Base-by-base conservation (phyloP, 306 rosid genomes). In the Ormosia semicastrata region DNA sequence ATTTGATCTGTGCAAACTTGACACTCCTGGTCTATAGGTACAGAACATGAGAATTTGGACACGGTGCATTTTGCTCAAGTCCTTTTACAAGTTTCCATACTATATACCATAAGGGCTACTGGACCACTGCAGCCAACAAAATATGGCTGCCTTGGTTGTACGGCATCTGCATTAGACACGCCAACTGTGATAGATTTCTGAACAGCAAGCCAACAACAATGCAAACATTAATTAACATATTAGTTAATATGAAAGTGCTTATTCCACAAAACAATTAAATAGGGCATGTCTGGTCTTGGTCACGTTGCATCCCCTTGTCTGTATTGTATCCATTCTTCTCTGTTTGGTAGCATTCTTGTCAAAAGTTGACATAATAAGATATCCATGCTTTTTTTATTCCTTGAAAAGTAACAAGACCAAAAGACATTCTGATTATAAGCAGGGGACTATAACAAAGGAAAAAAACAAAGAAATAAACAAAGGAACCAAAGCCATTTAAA, bases 331-430 rank as follows among this genome's bases (percentile, higher is more conserved):
- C 34, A 33, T 33, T 60, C 37, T 60, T 76, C 30, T 44, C 47
- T 68, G 59, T 56, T 54, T 3, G 76, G 60, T 72, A 54, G 75
- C 75, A 68, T 78, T 66, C 75, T 66, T 50, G 36, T 40, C 82
- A 78, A 39, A 52, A 4, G 15, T 4, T 37, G 15, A 3, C 40
- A 49, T 50, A 4, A 77, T 49, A 66, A 60, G 49, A 18, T 33
- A 77, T n/a, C 40, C 63, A 63, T 47, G 13, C 81, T 47, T 11
- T 47, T 46, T 46, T 36, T 30, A 3, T 76, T 46, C 36, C 62
- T n/a, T 0, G 2, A n/a, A 47, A 76, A 65, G 15, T 64, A 65
- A 15, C 4, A 47, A 46, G 2, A 46, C 32, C 37, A 17, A 9
- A 63, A 4, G 6, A 11, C 69, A 6, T 57, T 57, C 12, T 57